Conservation (phyloP, 192 early-diverging fungal species). For the Mortierella antarctica region DNA sequence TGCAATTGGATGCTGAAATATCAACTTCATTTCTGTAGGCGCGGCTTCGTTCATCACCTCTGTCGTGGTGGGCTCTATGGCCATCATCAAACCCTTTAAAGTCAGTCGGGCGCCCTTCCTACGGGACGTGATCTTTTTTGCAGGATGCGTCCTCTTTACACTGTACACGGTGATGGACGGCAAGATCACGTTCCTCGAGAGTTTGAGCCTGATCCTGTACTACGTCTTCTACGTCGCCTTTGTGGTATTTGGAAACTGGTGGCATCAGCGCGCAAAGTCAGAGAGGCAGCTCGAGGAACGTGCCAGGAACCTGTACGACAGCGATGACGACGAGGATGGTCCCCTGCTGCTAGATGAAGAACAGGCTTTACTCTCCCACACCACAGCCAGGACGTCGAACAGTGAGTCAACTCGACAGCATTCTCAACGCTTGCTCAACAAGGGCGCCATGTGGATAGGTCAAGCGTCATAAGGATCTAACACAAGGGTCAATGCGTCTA, state of each 20-base stretch:
- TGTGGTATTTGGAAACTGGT: slow-evolving; percentile 69
- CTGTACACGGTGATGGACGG: slow-evolving; percentile 66
- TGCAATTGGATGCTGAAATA: background rate
- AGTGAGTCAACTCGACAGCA: background rate
- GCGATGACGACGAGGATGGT: slow-evolving; percentile 11
- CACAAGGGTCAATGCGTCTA: too few species aligned
- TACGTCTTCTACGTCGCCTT: slow-evolving; percentile 71
- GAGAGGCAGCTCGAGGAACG: slow-evolving; percentile 56
- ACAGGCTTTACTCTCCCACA: slow-evolving; percentile 7
- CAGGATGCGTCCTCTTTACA: slow-evolving; percentile 63
- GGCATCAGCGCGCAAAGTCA: slow-evolving; percentile 51
- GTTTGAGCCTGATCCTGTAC: slow-evolving; percentile 64
- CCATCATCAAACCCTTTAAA: slow-evolving; percentile 82
- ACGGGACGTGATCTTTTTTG: slow-evolving; percentile 86
- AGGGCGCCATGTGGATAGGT: background rate
- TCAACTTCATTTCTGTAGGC: slow-evolving; percentile 25
- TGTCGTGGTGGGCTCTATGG: slow-evolving; percentile 86
- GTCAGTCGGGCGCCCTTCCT: slow-evolving; percentile 76
- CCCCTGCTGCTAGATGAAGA: slow-evolving; percentile 14
- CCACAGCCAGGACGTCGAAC: background rate
- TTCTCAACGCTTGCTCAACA: background rate
- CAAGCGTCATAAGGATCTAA: too few species aligned
- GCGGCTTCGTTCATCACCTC: slow-evolving; percentile 86
- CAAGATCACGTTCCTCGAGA: slow-evolving; percentile 65
- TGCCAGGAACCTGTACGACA: slow-evolving; percentile 59